Evolutionary conservation across 2,329 filamentous ascomycete genomes (phyloP).

Genomic region (Corniculantispora saksenae): DNA sequence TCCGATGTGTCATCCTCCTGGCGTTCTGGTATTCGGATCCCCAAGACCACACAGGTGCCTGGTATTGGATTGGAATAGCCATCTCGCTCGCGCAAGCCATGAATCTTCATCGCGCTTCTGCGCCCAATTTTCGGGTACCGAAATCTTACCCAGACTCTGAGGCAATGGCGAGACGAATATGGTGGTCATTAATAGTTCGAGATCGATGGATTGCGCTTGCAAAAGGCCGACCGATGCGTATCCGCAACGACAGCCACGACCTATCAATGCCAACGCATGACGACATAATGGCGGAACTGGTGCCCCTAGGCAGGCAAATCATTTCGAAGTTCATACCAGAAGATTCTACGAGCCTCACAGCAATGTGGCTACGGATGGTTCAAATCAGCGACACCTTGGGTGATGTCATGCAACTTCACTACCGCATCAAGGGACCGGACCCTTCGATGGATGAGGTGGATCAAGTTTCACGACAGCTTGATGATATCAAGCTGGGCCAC

Average conservation of each 20-base stretch:
- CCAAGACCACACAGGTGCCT: constrained; percentile 4
- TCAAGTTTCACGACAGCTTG: background rate
- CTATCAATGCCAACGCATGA: background rate
- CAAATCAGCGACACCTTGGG: constrained; percentile 2
- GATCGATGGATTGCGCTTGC: constrained; percentile 15
- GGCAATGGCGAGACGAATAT: constrained; percentile 1
- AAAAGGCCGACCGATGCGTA: constrained; percentile 14
- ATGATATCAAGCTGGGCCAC: background rate
- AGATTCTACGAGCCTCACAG: background rate
- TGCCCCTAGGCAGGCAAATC: background rate
- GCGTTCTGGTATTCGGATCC: constrained; percentile 11
- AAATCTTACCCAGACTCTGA: background rate
- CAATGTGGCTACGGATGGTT: constrained; percentile 5
- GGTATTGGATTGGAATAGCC: constrained; percentile 12
- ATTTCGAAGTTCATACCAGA: background rate
- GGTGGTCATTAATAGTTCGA: constrained; percentile 9
- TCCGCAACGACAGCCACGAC: constrained; percentile 13
- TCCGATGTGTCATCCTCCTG: background rate
- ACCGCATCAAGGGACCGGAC: constrained; percentile 3
- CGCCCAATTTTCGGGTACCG: background rate
- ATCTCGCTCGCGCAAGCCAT: background rate
- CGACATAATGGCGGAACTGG: background rate
- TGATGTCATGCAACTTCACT: constrained; percentile 5
- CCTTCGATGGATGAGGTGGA: background rate
- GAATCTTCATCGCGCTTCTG: background rate